phyloP scores from a whole-genome alignment of 2,329 filamentous ascomycete species.

The Hirsutella rhossiliensis region DNA sequence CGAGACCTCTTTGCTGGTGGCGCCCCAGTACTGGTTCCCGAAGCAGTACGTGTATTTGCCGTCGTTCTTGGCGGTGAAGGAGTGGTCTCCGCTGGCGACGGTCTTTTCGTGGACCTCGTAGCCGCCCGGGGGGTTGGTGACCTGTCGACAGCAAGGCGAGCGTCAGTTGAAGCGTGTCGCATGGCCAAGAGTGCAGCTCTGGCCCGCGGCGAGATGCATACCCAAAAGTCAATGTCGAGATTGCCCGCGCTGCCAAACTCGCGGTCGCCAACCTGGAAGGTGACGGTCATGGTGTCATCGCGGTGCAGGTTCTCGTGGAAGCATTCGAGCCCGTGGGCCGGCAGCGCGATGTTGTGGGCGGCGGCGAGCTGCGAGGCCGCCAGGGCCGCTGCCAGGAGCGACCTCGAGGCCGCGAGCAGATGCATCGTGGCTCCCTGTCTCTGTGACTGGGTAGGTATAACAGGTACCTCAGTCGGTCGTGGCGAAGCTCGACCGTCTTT shows the following conservation, averaged over 20 bases:
- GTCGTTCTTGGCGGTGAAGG: slow-evolving; percentile 74
- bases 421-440: slow-evolving; percentile 11
- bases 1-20: slow-evolving; percentile 92
- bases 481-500: too few relatives aligned
- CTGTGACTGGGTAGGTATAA: too few relatives aligned
- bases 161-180: too few relatives aligned
- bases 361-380: slow-evolving; percentile 42
- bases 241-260: slow-evolving; percentile 94
- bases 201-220: too few relatives aligned
- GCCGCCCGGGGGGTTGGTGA: slow-evolving; percentile 64
- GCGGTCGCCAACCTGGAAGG: slow-evolving; percentile 93
- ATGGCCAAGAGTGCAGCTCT: too few relatives aligned
- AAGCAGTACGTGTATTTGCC: slow-evolving; percentile 96
- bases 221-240: slow-evolving; percentile 96
- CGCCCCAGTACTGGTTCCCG: slow-evolving; percentile 96
- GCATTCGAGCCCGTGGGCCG: slow-evolving; percentile 88
- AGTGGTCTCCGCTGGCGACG: slow-evolving; percentile 84
- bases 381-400: slow-evolving; percentile 27
- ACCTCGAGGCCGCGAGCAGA: slow-evolving; percentile 26
- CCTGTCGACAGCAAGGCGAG: slow-evolving; percentile 27
- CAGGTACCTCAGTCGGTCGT: too few relatives aligned
- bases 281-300: slow-evolving; percentile 97
- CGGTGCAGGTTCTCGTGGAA: slow-evolving; percentile 89
- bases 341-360: slow-evolving; percentile 93
- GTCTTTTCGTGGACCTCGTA: slow-evolving; percentile 72